Percentiles rank a stretch among this genome's conserved stretches.
phyloP scores from a whole-genome alignment of 805 yeast genomes.

The Wickerhamomyces silvicola region DNA sequence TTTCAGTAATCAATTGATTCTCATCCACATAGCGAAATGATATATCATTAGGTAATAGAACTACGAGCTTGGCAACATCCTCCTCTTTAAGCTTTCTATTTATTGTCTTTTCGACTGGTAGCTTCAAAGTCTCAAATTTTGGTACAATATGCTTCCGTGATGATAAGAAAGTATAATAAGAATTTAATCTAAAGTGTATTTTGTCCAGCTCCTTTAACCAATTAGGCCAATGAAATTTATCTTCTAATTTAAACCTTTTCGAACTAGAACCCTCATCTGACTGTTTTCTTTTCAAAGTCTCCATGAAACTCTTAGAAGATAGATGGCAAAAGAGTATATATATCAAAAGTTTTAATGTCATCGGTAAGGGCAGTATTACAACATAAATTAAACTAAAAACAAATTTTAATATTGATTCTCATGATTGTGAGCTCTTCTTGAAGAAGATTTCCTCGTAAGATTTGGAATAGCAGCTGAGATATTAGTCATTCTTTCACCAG shows the following conservation, averaged over 20 bases:
- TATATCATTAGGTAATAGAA: constrained; percentile 62
- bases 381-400: no score
- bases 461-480: constrained; percentile 24
- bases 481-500: constrained; percentile 37
- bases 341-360: no score
- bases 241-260: background rate
- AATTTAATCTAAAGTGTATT: constrained; percentile 47
- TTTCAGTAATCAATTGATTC: constrained; percentile 45
- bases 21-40: constrained; percentile 74
- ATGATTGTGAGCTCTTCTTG: no score
- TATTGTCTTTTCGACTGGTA: constrained; percentile 45
- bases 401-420: no score
- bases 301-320: no score
- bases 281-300: no score
- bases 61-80: constrained; percentile 61
- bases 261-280: no score
- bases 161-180: constrained; percentile 56
- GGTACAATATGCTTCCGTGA: constrained; percentile 56
- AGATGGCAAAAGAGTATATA: no score
- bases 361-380: no score
- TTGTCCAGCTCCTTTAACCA: constrained; percentile 36
- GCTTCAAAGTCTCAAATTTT: constrained; percentile 45
- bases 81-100: constrained; percentile 35
- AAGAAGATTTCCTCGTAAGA: constrained; percentile 14
- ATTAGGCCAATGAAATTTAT: constrained; percentile 14